Evolutionary conservation across 805 yeast species (phyloP).

Genomic region (Suhomyces vadensis): DNA sequence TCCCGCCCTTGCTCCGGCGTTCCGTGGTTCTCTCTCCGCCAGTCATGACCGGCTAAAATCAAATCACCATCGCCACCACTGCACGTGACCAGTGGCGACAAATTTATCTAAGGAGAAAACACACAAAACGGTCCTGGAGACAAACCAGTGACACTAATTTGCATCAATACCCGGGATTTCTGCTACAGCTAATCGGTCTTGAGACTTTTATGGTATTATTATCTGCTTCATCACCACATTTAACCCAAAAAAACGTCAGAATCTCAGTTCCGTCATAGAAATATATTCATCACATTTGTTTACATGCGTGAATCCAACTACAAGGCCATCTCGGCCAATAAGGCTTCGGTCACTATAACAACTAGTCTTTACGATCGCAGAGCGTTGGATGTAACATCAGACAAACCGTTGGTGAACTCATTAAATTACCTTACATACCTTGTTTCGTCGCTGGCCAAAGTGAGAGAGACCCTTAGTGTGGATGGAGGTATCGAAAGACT

Average conservation of each 20-base stretch:
- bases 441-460: constrained; percentile 82
- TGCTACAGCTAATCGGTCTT: neutral
- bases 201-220: neutral
- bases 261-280: neutral
- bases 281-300: neutral
- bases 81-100: constrained; percentile 2
- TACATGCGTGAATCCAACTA: constrained; percentile 88
- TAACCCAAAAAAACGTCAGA: neutral
- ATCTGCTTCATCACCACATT: neutral
- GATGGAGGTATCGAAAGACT: constrained; percentile 94
- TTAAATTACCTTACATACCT: constrained; percentile 86
- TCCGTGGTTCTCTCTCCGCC: neutral
- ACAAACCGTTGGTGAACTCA: constrained; percentile 88
- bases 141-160: neutral
- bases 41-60: neutral
- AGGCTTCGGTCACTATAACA: constrained; percentile 91
- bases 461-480: constrained; percentile 80
- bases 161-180: neutral
- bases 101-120: constrained; percentile 1
- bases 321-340: constrained; percentile 72
- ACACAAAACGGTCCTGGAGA: neutral
- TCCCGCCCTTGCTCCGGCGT: neutral
- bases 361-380: constrained; percentile 87
- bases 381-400: constrained; percentile 87
- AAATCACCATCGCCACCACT: neutral